phyloP scores from a whole-genome alignment of 1,284 basidiomycete genomes.

The Mycosarcoma maydis region DNA sequence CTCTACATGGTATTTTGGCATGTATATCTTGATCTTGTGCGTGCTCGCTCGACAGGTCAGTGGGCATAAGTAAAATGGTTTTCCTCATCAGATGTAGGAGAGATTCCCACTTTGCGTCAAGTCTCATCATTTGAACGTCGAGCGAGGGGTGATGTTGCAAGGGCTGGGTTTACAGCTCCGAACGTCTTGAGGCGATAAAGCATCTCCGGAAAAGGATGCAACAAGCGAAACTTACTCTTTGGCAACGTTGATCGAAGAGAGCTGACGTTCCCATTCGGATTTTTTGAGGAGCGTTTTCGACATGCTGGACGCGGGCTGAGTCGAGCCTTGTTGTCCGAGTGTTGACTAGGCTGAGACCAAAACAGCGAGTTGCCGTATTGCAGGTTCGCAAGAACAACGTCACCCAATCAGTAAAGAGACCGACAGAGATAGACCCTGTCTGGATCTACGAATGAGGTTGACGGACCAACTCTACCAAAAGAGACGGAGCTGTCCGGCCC shows the following conservation, averaged over 20 bases:
- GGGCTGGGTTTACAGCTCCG: not conserved
- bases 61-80: conserved; percentile 68
- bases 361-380: not conserved
- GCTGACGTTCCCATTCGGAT: conserved; percentile 70
- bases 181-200: conserved; percentile 2
- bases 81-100: conserved; percentile 71
- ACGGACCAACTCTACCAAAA: too few relatives aligned
- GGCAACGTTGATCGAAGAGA: conserved; percentile 69
- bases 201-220: conserved; percentile 11
- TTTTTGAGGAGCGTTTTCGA: conserved; percentile 43
- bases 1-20: not conserved
- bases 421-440: not conserved
- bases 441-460: not conserved
- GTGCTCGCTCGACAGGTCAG: conserved; percentile 67
- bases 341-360: not conserved
- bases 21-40: not conserved
- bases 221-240: conserved; percentile 72
- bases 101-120: conserved; percentile 73
- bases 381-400: not conserved
- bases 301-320: conserved; percentile 6
- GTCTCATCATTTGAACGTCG: conserved; percentile 69
- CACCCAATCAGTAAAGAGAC: not conserved
- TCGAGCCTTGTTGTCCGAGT: not conserved
- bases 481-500: conserved; percentile 11
- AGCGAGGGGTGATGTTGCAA: conserved; percentile 16